Conservation (phyloP, 2,329 filamentous ascomycete species). For the Aspergillus alliaceus region DNA sequence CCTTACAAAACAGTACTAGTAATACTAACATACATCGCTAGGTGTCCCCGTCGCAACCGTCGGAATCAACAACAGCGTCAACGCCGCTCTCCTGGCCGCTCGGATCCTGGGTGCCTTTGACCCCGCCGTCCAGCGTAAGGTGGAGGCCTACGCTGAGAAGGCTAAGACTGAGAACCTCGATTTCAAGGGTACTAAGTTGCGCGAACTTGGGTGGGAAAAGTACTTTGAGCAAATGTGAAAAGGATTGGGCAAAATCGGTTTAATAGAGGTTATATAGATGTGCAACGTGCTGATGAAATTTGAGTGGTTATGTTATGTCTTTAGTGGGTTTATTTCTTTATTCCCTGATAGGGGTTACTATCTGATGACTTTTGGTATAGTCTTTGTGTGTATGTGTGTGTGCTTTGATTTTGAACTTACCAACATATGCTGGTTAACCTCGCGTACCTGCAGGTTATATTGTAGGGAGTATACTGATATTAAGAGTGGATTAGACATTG, state of each 20-base stretch:
- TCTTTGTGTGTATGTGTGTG: too few species aligned
- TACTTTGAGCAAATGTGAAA: constrained; percentile 46
- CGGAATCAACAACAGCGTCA: constrained; percentile 77
- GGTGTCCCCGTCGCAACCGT: constrained; percentile 74
- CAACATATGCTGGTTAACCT: too few species aligned
- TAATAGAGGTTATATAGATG: constrained; percentile 6
- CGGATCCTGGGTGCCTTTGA: constrained; percentile 62
- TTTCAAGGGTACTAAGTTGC: constrained; percentile 44
- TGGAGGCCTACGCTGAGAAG: constrained; percentile 44
- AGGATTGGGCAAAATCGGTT: constrained; percentile 1
- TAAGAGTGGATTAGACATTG: neutral
- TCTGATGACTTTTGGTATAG: too few species aligned
- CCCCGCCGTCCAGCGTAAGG: constrained; percentile 40
- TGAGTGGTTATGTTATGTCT: neutral
- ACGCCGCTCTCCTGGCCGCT: constrained; percentile 71
- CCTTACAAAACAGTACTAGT: neutral
- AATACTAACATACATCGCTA: constrained; percentile 35
- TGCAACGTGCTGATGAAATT: neutral
- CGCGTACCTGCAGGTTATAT: neutral
- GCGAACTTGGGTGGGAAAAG: constrained; percentile 44
- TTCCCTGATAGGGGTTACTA: neutral
- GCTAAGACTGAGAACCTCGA: constrained; percentile 45
- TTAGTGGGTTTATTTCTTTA: neutral
- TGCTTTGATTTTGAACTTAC: too few species aligned
- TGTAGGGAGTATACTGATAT: too few species aligned